Evolutionary conservation across 1,284 basidiomycete genomes (phyloP), one percentile per base, ranked within the genome.

Genomic region (Fomes fomentarius): DNA sequence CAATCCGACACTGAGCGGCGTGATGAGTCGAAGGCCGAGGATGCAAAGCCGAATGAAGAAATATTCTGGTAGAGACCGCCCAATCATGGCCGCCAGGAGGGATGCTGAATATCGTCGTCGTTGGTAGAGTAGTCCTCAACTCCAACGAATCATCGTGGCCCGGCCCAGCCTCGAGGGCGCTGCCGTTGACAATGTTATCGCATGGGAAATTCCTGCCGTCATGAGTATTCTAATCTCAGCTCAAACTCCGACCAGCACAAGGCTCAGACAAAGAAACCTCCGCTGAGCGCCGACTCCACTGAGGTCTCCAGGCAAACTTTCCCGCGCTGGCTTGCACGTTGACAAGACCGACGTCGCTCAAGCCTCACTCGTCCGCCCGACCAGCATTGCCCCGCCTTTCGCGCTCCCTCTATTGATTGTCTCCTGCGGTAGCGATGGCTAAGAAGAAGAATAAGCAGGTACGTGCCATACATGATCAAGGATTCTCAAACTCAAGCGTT

Each of bases 361-460:
- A 19, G 42, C 47, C 42, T 44, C 54, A n/a, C n/a, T n/a, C 25
- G 22, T 33, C 52, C 57, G 44, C 24, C 47, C 15, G 38, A n/a
- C n/a, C n/a, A 45, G 37, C 45, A 33, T 33, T 34, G 17, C 37
- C 54, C 39, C 37, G 41, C 39, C 33, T 48, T 26, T 24, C 21
- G 48, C 31, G 26, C 41, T 17, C 17, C 39, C 26, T 11, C 10
- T 9, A 40, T 26, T 12, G 34, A 22, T 25, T 34, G 33, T 44
- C 41, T 17, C 4, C 22, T 9, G 33, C 8, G n/a, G 38, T 50
- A 61, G 15, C 47, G 21, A 90, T 91, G 89, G 86, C 81, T 25
- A 91, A 91, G 74, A 91, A 91, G 74, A 91, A 90, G 80, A 91
- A 82, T 64, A 90, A 88, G 71, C 87, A 87, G 79, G 88, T 84